phyloP scores from a whole-genome alignment of 192 early-diverging fungal species.

The Piromyces sp. region DNA sequence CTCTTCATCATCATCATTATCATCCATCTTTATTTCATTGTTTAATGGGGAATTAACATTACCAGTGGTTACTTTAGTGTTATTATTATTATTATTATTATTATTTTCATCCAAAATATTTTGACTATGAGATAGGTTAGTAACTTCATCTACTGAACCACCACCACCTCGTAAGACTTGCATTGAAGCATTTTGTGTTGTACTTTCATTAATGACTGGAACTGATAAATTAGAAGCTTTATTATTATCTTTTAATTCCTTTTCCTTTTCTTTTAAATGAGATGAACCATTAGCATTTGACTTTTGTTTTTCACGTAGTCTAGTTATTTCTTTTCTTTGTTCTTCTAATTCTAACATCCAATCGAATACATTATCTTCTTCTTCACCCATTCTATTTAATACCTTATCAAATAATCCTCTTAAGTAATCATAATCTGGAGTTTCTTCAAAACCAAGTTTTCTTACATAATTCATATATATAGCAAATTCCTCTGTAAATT shows the following conservation, averaged over 20 bases:
- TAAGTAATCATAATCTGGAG: slow-evolving; percentile 92
- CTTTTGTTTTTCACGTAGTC: slow-evolving; percentile 9
- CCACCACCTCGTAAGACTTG: not conserved
- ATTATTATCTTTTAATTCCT: not conserved
- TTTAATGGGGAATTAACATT: not conserved
- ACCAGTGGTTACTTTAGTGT: no score
- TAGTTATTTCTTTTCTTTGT: slow-evolving; percentile 22
- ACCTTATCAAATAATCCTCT: slow-evolving; percentile 63
- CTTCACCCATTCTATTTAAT: slow-evolving; percentile 43
- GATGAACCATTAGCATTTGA: not conserved
- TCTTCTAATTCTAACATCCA: slow-evolving; percentile 60
- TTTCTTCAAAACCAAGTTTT: slow-evolving; percentile 84
- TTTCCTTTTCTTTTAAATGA: not conserved
- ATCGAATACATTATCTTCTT: slow-evolving; percentile 86
- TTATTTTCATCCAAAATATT: not conserved
- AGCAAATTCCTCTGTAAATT: slow-evolving; percentile 59
- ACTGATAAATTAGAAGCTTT: not conserved
- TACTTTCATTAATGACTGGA: not conserved
- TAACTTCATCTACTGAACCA: not conserved
- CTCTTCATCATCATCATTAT: not conserved
- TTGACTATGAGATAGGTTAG: not conserved
- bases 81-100: no score
- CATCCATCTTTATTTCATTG: not conserved
- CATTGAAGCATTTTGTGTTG: not conserved
- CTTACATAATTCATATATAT: slow-evolving; percentile 78